These are phyloP conservation scores for Hyaloperonospora brassicae DNA, from an alignment of 352 stramenopile species.

Conservation along the genomic window DNA sequence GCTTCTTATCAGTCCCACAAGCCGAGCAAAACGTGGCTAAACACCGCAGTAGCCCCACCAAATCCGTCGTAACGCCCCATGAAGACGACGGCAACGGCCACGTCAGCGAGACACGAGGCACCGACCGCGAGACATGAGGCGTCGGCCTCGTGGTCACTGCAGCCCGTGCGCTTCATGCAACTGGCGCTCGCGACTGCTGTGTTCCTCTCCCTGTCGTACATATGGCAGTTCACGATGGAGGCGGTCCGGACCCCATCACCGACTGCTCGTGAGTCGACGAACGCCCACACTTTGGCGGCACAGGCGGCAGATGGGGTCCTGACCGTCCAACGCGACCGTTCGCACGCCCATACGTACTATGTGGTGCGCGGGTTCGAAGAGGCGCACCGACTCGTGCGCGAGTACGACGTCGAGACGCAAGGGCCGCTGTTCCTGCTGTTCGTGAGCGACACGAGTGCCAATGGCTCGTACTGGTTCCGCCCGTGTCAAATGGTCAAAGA, in stretches of 20 bases:
- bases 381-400: constrained; percentile 63
- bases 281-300: not conserved
- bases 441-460: constrained; percentile 59
- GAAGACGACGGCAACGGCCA: constrained; percentile 13
- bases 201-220: constrained; percentile 59
- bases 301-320: constrained; percentile 17
- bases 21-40: too few relatives aligned
- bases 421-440: constrained; percentile 71
- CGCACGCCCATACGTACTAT: constrained; percentile 47
- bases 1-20: too few relatives aligned
- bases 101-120: constrained; percentile 4
- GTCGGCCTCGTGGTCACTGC: constrained; percentile 15
- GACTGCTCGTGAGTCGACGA: not conserved
- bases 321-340: constrained; percentile 30
- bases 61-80: constrained; percentile 8
- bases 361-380: constrained; percentile 63
- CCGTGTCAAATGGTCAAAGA: constrained; percentile 58
- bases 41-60: too few relatives aligned
- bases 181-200: constrained; percentile 45
- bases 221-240: constrained; percentile 54
- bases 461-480: constrained; percentile 70
- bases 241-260: constrained; percentile 21
- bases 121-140: constrained; percentile 6
- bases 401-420: constrained; percentile 57
- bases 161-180: constrained; percentile 68